phyloP scores from a whole-genome alignment of 768 basidiomycete species.

The Suillus subluteus region DNA sequence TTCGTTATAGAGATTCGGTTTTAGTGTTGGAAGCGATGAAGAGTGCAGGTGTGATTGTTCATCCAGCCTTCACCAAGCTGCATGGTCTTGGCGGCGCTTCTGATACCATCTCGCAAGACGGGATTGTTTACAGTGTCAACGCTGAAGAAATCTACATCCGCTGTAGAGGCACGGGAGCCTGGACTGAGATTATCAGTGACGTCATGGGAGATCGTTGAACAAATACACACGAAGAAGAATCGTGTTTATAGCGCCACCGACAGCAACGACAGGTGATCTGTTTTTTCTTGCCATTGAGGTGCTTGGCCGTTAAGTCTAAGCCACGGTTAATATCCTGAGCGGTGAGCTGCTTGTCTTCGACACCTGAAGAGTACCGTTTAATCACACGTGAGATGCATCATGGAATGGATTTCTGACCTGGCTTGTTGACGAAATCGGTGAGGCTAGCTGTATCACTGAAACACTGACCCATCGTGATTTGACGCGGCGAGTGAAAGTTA shows the following conservation, averaged over 20 bases:
- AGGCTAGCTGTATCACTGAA: background rate
- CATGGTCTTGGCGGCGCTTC: background rate
- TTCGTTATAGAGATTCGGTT: conserved; percentile 13
- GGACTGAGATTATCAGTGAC: background rate
- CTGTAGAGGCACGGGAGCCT: background rate
- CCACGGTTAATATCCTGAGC: background rate
- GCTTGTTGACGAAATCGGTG: background rate
- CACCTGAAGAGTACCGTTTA: background rate
- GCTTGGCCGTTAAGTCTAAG: background rate
- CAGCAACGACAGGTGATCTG: background rate
- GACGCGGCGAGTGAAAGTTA: background rate
- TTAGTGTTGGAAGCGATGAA: background rate
- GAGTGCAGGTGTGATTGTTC: background rate
- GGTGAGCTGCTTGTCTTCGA: background rate
- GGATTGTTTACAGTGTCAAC: background rate
- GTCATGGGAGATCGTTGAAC: background rate
- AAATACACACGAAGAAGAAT: background rate
- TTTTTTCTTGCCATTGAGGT: background rate
- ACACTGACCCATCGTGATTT: background rate
- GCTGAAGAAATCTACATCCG: conserved; percentile 1
- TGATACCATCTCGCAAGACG: background rate
- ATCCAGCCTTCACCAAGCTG: conserved; percentile 1
- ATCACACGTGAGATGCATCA: background rate
- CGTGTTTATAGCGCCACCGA: background rate
- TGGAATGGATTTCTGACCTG: background rate